Percentiles rank a stretch among this genome's conserved stretches.
phyloP scores from a whole-genome alignment of 164 flowering plant genomes.

The Pachysandra terminalis region DNA sequence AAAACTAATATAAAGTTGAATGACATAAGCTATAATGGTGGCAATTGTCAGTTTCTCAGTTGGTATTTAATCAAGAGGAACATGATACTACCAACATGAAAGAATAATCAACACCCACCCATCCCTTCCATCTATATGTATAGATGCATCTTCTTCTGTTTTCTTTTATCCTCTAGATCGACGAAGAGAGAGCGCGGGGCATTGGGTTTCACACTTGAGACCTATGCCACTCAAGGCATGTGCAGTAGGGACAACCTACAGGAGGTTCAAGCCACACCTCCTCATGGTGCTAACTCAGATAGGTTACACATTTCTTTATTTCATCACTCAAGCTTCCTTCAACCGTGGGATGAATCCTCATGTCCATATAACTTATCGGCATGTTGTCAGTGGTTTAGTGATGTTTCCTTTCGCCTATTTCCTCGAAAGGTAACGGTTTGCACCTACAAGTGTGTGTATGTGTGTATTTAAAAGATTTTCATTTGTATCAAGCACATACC shows the following conservation, averaged over 20 bases:
- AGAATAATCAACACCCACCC: conserved; percentile 19
- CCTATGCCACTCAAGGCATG: conserved; percentile 15
- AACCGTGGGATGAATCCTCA: conserved; percentile 84
- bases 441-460: too few species aligned
- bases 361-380: conserved; percentile 67
- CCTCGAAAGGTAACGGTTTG: conserved; percentile 55
- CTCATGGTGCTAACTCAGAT: conserved; percentile 60
- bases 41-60: conserved; percentile 5
- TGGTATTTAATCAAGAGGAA: conserved; percentile 22
- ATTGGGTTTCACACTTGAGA: not conserved
- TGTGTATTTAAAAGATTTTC: not conserved
- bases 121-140: conserved; percentile 13
- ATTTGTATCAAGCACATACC: not conserved
- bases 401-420: conserved; percentile 78
- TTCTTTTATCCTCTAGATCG: not conserved
- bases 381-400: conserved; percentile 43
- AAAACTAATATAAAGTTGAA: too few species aligned
- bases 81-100: conserved; percentile 31
- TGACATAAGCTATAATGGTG: not conserved
- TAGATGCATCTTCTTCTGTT: not conserved
- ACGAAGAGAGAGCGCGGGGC: not conserved
- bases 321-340: conserved; percentile 82
- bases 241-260: conserved; percentile 9
- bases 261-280: conserved; percentile 60
- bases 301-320: conserved; percentile 65